phyloP scores from a whole-genome alignment of 805 yeast genomes.

The Wickerhamiella hasegawae region DNA sequence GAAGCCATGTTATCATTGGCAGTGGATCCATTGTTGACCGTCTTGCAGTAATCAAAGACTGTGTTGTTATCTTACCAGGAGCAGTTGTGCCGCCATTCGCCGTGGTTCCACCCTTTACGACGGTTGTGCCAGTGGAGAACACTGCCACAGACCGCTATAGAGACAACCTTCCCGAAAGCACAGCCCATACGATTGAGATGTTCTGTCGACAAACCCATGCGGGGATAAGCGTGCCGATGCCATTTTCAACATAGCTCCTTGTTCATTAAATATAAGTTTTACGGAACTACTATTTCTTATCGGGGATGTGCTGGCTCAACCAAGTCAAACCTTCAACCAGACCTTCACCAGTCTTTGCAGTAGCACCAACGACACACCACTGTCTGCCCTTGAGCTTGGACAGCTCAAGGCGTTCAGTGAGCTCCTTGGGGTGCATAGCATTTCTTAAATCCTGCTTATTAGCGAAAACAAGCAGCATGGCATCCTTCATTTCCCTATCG shows the following conservation, averaged over 20 bases:
- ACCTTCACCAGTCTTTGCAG: slow-evolving; percentile 83
- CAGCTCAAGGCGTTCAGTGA: slow-evolving; percentile 57
- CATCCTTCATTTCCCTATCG: slow-evolving; percentile 72
- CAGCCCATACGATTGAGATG: slow-evolving; percentile 18
- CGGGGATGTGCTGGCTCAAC: slow-evolving; percentile 49
- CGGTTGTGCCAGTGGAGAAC: slow-evolving; percentile 13
- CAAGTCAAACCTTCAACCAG: slow-evolving; percentile 75
- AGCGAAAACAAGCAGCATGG: slow-evolving; percentile 69
- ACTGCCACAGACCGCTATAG: slow-evolving; percentile 16
- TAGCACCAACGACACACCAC: slow-evolving; percentile 86
- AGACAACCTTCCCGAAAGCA: slow-evolving; percentile 20
- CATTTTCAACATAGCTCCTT: slow-evolving; percentile 3
- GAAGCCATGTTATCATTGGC: slow-evolving; percentile 24
- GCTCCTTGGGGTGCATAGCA: slow-evolving; percentile 62
- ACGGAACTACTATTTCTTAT: slow-evolving; percentile 7
- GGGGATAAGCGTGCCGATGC: slow-evolving; percentile 12
- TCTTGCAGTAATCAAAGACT: slow-evolving; percentile 24
- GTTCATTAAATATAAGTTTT: no score
- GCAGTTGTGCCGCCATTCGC: slow-evolving; percentile 22
- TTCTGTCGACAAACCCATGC: slow-evolving; percentile 17
- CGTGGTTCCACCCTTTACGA: slow-evolving; percentile 22
- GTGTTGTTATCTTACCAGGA: slow-evolving; percentile 21
- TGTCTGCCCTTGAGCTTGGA: slow-evolving; percentile 47
- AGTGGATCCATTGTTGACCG: slow-evolving; percentile 20
- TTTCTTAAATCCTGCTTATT: slow-evolving; percentile 70